Conservation (phyloP, 2,329 filamentous ascomycete genomes). For the Fragosphaeria purpurea region DNA sequence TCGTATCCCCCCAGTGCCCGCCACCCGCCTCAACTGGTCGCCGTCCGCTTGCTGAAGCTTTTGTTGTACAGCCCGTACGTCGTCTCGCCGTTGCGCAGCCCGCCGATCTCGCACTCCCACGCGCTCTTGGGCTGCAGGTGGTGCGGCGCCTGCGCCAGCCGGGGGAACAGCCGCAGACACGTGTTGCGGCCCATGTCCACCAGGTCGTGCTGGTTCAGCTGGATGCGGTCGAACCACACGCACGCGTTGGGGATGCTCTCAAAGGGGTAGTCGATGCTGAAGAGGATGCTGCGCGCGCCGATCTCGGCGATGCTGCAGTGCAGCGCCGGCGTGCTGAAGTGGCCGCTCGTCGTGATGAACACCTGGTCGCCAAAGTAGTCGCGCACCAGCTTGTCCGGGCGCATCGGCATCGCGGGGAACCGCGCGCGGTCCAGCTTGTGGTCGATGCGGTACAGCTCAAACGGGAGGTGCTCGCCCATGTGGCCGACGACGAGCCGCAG, state of each 20-base stretch:
- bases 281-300: conserved; percentile 15
- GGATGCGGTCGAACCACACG: conserved; percentile 17
- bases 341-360: conserved; percentile 17
- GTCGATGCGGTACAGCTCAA: conserved; percentile 17
- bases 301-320: conserved; percentile 15
- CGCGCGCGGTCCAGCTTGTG: conserved; percentile 16
- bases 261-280: conserved; percentile 18
- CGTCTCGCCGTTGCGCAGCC: conserved; percentile 11
- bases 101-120: conserved; percentile 13
- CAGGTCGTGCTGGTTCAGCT: conserved; percentile 12
- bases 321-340: conserved; percentile 18
- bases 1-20: too few relatives aligned
- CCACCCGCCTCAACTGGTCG: neutral
- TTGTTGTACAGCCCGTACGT: conserved; percentile 15
- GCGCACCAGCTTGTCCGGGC: conserved; percentile 14
- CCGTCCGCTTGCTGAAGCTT: conserved; percentile 3
- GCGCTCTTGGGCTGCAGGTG: conserved; percentile 10
- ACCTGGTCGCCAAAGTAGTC: conserved; percentile 17
- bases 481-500: conserved; percentile 31
- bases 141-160: conserved; percentile 10
- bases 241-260: conserved; percentile 17
- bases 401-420: conserved; percentile 14
- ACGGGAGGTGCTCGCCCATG: conserved; percentile 26
- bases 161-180: conserved; percentile 13
- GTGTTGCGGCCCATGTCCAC: conserved; percentile 17